A percentile compares a stretch with the other conserved stretches of the same genome.
phyloP scores from a whole-genome alignment of 2,329 filamentous ascomycete species.

The Sphaceloma murrayae region DNA sequence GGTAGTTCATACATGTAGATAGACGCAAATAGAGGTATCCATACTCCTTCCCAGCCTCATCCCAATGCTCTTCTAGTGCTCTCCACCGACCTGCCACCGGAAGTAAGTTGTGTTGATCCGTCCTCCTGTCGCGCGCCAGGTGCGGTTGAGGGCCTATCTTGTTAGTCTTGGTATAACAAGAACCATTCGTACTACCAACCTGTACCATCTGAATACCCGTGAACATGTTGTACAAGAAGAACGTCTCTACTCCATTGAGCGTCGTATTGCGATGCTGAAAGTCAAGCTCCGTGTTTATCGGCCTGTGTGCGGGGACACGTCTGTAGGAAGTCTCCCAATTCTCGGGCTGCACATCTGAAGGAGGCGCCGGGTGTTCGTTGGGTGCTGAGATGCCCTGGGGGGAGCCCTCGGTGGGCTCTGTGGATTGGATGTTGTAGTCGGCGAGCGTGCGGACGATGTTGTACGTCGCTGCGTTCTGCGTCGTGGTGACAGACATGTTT shows the following conservation, averaged over 20 bases:
- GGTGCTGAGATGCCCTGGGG: slow-evolving; percentile 26
- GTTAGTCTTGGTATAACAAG: slow-evolving; percentile 12
- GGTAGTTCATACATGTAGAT: too few relatives aligned
- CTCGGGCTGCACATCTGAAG: slow-evolving; percentile 25
- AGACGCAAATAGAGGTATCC: slow-evolving; percentile 1
- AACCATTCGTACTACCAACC: slow-evolving; percentile 26
- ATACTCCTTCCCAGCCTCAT: slow-evolving; percentile 20
- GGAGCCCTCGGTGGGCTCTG: slow-evolving; percentile 20
- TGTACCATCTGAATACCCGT: slow-evolving; percentile 38
- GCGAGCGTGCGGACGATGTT: slow-evolving; percentile 32
- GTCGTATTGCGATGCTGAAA: slow-evolving; percentile 36
- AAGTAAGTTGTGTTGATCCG: slow-evolving; percentile 42
- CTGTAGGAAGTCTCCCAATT: slow-evolving; percentile 42
- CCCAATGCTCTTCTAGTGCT: too few relatives aligned
- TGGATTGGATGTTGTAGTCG: slow-evolving; percentile 41
- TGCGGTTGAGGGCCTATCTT: slow-evolving; percentile 32
- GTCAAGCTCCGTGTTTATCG: slow-evolving; percentile 37
- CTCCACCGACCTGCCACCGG: slow-evolving; percentile 46
- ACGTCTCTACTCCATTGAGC: slow-evolving; percentile 36
- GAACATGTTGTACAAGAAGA: slow-evolving; percentile 45
- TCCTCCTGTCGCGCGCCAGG: slow-evolving; percentile 45
- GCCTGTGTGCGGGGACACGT: slow-evolving; percentile 40
- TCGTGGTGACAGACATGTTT: slow-evolving; percentile 38
- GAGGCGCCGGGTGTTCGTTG: slow-evolving; percentile 23
- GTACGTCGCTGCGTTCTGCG: slow-evolving; percentile 32